These are phyloP conservation scores for Alternaria novae-zelandiae DNA, from an alignment of 2,329 filamentous ascomycete genomes.

Conservation along the genomic window DNA sequence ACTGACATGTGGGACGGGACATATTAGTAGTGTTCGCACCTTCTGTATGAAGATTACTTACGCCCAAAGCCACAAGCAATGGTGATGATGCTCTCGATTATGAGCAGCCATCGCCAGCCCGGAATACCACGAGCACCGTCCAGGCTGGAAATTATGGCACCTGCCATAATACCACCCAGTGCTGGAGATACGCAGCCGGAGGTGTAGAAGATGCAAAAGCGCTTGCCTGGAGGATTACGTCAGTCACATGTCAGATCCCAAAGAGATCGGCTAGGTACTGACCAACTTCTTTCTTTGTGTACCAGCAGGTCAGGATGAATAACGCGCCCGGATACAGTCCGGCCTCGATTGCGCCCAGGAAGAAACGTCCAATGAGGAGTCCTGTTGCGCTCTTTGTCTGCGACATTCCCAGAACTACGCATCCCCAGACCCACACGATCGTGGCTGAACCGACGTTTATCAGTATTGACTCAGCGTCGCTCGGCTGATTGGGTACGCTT, in stretches of 20 bases:
- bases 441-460: not conserved
- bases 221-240: conserved; percentile 1
- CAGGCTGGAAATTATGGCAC: conserved; percentile 4
- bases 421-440: not conserved
- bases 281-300: not conserved
- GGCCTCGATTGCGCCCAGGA: not conserved
- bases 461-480: not conserved
- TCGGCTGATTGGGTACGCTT: not conserved
- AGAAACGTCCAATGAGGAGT: not conserved
- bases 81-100: conserved; percentile 1
- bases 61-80: not conserved
- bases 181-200: conserved; percentile 7
- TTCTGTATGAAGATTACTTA: not conserved
- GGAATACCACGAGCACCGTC: conserved; percentile 5
- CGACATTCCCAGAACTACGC: not conserved
- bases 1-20: not conserved
- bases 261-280: not conserved
- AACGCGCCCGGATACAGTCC: not conserved
- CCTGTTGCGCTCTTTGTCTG: not conserved
- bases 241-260: not conserved
- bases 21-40: not conserved
- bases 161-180: conserved; percentile 5
- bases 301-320: not conserved
- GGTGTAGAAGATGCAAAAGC: conserved; percentile 9
- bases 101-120: conserved; percentile 5